phyloP scores from a whole-genome alignment of 106 monocot species.

The Dendrobium catenatum region DNA sequence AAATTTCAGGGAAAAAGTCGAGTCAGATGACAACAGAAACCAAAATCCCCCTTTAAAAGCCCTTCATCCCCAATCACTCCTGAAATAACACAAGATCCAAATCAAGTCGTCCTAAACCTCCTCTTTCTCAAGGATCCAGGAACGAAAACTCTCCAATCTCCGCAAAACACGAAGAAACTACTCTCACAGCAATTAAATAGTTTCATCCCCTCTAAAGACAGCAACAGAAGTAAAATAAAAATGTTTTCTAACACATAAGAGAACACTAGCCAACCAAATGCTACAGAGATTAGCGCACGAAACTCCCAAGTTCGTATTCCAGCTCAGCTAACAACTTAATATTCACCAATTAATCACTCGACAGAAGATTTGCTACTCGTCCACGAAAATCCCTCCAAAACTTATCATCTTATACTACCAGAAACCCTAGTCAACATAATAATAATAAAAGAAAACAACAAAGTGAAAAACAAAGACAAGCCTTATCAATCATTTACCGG shows the following conservation, averaged over 20 bases:
- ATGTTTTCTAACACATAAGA: not conserved
- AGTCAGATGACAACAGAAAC: not conserved
- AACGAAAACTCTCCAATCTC: not conserved
- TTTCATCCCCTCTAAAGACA: not conserved
- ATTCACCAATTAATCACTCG: not conserved
- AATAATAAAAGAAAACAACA: not conserved
- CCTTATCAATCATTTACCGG: constrained; percentile 25
- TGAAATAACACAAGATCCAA: not conserved
- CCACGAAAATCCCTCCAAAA: not conserved
- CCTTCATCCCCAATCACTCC: not conserved
- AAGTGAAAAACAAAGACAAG: not conserved
- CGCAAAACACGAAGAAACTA: not conserved
- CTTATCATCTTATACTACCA: not conserved
- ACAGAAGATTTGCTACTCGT: not conserved
- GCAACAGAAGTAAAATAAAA: not conserved
- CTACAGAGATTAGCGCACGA: not conserved
- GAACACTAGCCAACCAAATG: not conserved
- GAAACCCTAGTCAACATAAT: not conserved
- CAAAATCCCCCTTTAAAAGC: not conserved
- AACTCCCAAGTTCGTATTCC: not conserved
- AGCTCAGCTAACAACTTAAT: not conserved
- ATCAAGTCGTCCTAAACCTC: not conserved
- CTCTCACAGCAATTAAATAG: not conserved
- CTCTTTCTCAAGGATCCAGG: not conserved
- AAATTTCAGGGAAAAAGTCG: not conserved